phyloP scores from a whole-genome alignment of 202 grass and related monocot species.

The Eragrostis tef region DNA sequence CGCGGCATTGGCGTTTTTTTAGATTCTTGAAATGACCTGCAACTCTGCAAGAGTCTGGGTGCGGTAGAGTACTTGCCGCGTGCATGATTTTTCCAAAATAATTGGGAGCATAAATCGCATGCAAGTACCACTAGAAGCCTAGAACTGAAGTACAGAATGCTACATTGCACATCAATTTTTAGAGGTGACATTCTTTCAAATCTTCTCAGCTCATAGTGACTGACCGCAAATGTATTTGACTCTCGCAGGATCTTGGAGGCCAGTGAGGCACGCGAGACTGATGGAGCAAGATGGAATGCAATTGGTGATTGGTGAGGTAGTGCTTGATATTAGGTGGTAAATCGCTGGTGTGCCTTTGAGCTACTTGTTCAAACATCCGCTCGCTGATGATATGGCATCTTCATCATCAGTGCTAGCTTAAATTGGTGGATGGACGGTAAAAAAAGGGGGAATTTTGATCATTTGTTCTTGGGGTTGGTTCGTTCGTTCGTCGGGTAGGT shows the following conservation, averaged over 20 bases:
- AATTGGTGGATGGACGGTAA: background rate
- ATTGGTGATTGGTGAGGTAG: constrained; percentile 17
- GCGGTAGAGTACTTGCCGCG: constrained; percentile 31
- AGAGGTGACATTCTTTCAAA: background rate
- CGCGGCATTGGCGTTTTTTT: constrained; percentile 40
- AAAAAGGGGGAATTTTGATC: constrained; percentile 53
- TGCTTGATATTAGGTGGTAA: constrained; percentile 21
- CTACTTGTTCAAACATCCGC: constrained; percentile 32
- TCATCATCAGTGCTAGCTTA: constrained; percentile 8
- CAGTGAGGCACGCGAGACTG: constrained; percentile 52
- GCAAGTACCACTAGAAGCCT: background rate
- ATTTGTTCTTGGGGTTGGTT: constrained; percentile 23
- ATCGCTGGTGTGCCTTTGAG: background rate
- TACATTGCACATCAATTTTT: constrained; percentile 2
- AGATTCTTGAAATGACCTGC: constrained; percentile 39
- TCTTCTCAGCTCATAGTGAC: background rate
- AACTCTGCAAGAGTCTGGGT: constrained; percentile 2
- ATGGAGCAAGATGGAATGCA: background rate
- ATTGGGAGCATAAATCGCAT: background rate
- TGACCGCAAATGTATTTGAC: background rate
- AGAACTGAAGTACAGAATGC: background rate
- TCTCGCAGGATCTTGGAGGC: constrained; percentile 51
- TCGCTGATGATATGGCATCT: constrained; percentile 38
- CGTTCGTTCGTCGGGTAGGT: constrained; percentile 11
- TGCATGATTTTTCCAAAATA: constrained; percentile 42